Evolutionary conservation across 768 basidiomycete genomes (phyloP).

Genomic region (Pholiota molesta): DNA sequence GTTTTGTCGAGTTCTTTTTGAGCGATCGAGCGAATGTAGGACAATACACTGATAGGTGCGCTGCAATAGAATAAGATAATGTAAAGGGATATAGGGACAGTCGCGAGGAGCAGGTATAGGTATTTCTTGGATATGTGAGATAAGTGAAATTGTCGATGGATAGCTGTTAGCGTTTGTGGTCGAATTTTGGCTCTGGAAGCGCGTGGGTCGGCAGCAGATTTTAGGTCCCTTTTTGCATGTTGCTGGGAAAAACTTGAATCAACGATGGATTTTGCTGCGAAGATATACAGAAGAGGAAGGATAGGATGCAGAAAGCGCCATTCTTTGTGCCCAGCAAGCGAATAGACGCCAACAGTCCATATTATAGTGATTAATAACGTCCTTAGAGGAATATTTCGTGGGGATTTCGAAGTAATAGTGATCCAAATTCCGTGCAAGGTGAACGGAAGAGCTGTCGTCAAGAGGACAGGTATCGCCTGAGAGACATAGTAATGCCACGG

Average conservation of each 20-base stretch:
- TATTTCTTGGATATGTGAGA: slow-evolving; percentile 37
- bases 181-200: not conserved
- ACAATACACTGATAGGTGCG: slow-evolving; percentile 78
- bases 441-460: slow-evolving; percentile 75
- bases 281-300: slow-evolving; percentile 79
- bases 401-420: slow-evolving; percentile 24
- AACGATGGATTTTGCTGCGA: slow-evolving; percentile 74
- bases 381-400: slow-evolving; percentile 33
- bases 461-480: slow-evolving; percentile 85
- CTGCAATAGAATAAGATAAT: slow-evolving; percentile 75
- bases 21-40: slow-evolving; percentile 63
- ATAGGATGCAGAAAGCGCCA: slow-evolving; percentile 96
- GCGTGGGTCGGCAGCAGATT: slow-evolving; percentile 3
- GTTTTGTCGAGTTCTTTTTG: slow-evolving; percentile 42
- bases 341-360: slow-evolving; percentile 75
- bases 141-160: slow-evolving; percentile 21
- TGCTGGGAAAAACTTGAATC: slow-evolving; percentile 34
- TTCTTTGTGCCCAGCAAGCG: slow-evolving; percentile 90
- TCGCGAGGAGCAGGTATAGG: slow-evolving; percentile 49
- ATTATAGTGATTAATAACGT: slow-evolving; percentile 51
- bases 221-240: not conserved
- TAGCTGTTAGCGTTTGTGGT: not conserved
- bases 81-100: slow-evolving; percentile 68
- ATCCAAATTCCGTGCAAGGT: slow-evolving; percentile 60
- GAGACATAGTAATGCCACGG: slow-evolving; percentile 89